Evolutionary conservation across 805 yeast genomes (phyloP), one percentile per base, ranked within the genome.

Genomic region (Wickerhamiella spandovensis): DNA sequence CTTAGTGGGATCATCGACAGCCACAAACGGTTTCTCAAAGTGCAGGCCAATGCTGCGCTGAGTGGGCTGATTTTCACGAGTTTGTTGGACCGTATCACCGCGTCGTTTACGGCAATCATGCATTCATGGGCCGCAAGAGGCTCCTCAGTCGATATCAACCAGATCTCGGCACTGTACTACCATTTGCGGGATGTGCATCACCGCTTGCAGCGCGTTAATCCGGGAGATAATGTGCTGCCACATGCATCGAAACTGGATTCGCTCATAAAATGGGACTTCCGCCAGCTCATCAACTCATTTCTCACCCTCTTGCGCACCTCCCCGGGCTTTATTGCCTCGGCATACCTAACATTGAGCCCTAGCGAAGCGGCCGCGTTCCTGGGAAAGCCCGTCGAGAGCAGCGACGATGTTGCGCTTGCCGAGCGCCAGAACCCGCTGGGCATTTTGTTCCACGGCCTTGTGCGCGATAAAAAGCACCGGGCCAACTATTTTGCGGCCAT

Each of bases 261-360:
- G 30, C 54, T 56, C 18, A 49, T 58, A 3, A 49, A 56, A 25
- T 59, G 63, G 56, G 59, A 56, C 15, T 61, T 60, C 46, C 51
- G 65, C 1, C 61, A 59, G 42, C 51, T 64, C 15, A 53, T 65
- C 42, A 64, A 61, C 51, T 61, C 66, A 10, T 64, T 65, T 46
- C 49, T 65, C 51, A 61, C 66, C 8, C 51, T 64, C 38, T 52
- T 65, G 28, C 58, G 66, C 35, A 57, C 67, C 1, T 61, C 67
- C 2, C 67, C 68, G 0, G 61, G 62, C n/a, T 65, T 65, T 43
- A 51, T 65, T 10, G 62, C 65, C 17, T 53, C 62, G 7, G 58
- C 64, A 2, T 48, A 62, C 13, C 44, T 55, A 2, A 56, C 57
- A n/a, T 44, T 65, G 53, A 43, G 56, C 1, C 37, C 48, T 3